Base-by-base conservation (phyloP, 2,329 filamentous ascomycete genomes). In the Raffaelea ambrosiae region DNA sequence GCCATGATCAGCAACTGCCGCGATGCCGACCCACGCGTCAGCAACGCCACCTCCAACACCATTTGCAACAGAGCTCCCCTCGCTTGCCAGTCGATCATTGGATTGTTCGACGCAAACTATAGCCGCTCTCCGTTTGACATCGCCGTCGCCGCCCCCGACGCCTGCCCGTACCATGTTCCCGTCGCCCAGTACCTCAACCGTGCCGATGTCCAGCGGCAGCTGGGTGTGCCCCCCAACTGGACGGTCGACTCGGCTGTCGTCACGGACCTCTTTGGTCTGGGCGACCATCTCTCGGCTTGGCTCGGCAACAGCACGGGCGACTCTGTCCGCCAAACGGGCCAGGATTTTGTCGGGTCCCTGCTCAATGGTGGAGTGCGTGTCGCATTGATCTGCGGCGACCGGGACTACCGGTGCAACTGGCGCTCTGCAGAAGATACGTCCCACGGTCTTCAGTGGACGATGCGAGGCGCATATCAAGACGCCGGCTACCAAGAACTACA, bases 401-500 rank as follows among this genome's bases (percentile, higher is more conserved):
- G 73, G 4, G 77, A 80, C 54, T 79, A 71, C 48, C 66, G 69
- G 8, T 74, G 72, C 55, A 76, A 72, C 50, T 75, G 73, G 75
- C 63, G 73, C 39, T 70, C 72, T 16, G 72, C 72, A 21, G 72
- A 79, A 51, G 58, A 63, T 10, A 66, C 72, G 19, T 70, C 70
- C 39, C 59, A 74, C 10, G 62, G 63, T 0, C 86, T 87, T 59
- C 66, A 71, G 3, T 61, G 68, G 2, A 81, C 1, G 79, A 79
- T 2, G 70, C 73, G 1, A 9, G 11, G 1, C 58, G 61, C 16
- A 88, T 88, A 61, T 66, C 69, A 2, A n/a, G 57, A 64, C 0
- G 78, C 83, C 1, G 83, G 83, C 0, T 88, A 88, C 58, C 72
- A 76, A 0, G 72, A 79, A 5, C 73, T 89, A 47, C 65, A 75